phyloP scores from a whole-genome alignment of 2,329 filamentous ascomycete genomes.

The Diplodia intermedia region DNA sequence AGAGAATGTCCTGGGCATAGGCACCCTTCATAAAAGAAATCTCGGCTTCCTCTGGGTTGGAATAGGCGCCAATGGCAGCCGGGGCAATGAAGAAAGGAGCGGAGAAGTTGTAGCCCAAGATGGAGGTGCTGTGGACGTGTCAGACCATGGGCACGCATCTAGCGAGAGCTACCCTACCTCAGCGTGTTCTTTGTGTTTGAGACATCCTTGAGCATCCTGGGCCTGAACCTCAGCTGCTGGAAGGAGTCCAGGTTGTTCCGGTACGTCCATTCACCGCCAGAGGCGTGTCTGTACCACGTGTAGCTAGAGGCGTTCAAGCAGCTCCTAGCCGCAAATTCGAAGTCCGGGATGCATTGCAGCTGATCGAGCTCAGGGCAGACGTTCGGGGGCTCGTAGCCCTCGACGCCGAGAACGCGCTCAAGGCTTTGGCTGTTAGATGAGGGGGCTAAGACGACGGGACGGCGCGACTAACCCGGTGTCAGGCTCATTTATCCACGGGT shows the following conservation, averaged over 20 bases:
- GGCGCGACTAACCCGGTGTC: conserved; percentile 40
- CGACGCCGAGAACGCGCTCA: conserved; percentile 35
- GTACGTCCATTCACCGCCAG: conserved; percentile 63
- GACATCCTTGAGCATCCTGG: conserved; percentile 60
- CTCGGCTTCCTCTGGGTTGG: conserved; percentile 55
- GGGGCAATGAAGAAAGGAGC: conserved; percentile 63
- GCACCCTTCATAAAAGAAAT: conserved; percentile 59
- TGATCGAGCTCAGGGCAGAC: conserved; percentile 53
- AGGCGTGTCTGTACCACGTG: conserved; percentile 65
- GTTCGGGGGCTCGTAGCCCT: conserved; percentile 38
- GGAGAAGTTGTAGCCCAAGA: conserved; percentile 62
- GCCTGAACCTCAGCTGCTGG: conserved; percentile 57
- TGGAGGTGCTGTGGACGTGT: conserved; percentile 48
- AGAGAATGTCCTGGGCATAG: conserved; percentile 57
- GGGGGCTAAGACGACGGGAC: background rate
- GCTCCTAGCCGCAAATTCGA: conserved; percentile 60
- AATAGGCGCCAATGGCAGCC: conserved; percentile 49
- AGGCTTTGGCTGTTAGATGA: background rate
- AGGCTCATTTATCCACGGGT: conserved; percentile 46
- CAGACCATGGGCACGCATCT: background rate
- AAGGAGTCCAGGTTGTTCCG: conserved; percentile 64
- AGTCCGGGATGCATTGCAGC: conserved; percentile 61
- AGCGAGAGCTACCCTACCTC: background rate
- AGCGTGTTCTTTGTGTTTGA: conserved; percentile 50
- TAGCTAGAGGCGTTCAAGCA: conserved; percentile 57